Conservation (phyloP, 139 green algal genomes). For the Astrephomene gubernaculifera region DNA sequence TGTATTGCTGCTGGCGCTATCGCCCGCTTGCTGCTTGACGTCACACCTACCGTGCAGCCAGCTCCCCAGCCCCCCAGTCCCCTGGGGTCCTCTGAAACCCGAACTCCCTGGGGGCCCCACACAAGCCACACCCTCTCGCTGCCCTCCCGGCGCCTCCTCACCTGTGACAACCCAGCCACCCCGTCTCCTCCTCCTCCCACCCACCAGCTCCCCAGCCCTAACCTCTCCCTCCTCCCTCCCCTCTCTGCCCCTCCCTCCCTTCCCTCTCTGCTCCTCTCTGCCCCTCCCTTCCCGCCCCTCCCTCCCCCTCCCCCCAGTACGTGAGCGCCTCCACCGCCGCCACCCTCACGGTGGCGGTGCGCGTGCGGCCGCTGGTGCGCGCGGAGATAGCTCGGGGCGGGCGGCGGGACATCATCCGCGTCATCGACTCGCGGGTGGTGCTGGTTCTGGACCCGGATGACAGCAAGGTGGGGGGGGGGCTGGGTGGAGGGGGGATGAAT, state of each 20-base stretch:
- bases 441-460: constrained; percentile 84
- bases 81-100: too few relatives aligned
- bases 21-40: too few relatives aligned
- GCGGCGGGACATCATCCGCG: constrained; percentile 71
- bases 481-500: too few relatives aligned
- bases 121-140: too few relatives aligned
- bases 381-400: constrained; percentile 49
- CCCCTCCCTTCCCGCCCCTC: background rate
- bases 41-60: too few relatives aligned
- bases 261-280: background rate
- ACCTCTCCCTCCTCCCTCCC: too few relatives aligned
- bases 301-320: constrained; percentile 33
- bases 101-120: too few relatives aligned
- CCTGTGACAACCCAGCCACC: too few relatives aligned
- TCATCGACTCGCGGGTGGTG: constrained; percentile 72
- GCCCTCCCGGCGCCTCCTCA: too few relatives aligned
- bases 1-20: too few relatives aligned
- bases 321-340: constrained; percentile 44
- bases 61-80: too few relatives aligned
- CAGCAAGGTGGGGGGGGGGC: constrained; percentile 58
- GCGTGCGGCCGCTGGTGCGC: constrained; percentile 72
- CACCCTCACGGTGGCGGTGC: constrained; percentile 71
- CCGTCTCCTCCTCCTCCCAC: background rate
- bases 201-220: background rate
- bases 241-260: background rate